phyloP scores from a whole-genome alignment of 768 basidiomycete genomes.

The Trametes meyenii region DNA sequence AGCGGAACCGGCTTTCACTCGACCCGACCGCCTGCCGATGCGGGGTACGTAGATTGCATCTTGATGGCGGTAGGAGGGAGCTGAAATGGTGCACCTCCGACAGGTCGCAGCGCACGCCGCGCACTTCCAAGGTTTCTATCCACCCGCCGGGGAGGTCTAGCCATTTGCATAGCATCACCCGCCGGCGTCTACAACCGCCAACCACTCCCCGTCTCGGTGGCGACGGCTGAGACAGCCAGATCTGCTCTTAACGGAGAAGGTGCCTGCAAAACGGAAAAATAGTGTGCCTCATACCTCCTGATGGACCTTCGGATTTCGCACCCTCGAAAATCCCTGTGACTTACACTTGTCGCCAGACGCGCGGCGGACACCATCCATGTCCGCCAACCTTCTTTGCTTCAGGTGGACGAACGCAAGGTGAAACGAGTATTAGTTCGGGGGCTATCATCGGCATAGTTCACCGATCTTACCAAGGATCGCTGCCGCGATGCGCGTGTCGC shows the following conservation, averaged over 20 bases:
- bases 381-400: neutral
- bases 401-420: neutral
- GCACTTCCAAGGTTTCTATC: conserved; percentile 1
- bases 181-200: neutral
- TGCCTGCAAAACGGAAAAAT: neutral
- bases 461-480: neutral
- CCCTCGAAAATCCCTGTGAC: neutral
- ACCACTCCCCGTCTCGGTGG: conserved; percentile 5
- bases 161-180: neutral
- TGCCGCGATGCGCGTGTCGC: conserved; percentile 1
- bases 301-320: conserved; percentile 2
- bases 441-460: neutral
- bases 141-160: neutral
- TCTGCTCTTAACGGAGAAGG: neutral
- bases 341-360: neutral
- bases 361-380: neutral
- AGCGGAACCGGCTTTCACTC: no score
- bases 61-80: neutral
- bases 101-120: conserved; percentile 3
- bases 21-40: neutral
- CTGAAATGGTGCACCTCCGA: conserved; percentile 13
- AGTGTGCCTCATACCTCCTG: conserved; percentile 4
- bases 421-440: neutral
- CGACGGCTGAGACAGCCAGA: conserved; percentile 7
- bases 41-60: conserved; percentile 6